These are phyloP conservation scores for Umbelopsis vinacea DNA, from an alignment of 192 early-diverging fungal species.

Conservation along the genomic window DNA sequence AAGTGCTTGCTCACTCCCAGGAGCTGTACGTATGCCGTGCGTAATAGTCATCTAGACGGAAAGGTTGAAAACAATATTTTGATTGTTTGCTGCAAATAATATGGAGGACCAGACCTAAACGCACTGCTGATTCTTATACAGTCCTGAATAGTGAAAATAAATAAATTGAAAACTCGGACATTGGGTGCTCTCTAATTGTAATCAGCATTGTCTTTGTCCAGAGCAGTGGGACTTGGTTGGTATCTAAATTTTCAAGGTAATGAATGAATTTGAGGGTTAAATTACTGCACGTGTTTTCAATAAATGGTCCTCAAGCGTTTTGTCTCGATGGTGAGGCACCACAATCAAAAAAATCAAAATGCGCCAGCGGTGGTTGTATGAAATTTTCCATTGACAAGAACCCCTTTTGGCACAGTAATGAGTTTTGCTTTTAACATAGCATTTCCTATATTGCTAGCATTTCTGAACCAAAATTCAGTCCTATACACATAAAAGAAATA, in stretches of 20 bases:
- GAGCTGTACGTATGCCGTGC: not conserved
- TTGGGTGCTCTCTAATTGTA: not conserved
- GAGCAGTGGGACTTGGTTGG: not conserved
- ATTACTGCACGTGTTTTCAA: constrained; percentile 8
- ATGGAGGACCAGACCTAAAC: not conserved
- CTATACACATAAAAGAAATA: no score
- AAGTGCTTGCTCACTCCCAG: not conserved
- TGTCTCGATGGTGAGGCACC: no score
- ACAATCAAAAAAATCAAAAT: no score
- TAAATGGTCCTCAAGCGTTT: not conserved
- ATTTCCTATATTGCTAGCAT: no score
- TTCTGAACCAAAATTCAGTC: no score
- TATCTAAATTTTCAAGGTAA: constrained; percentile 11
- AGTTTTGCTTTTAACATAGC: no score
- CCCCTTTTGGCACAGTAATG: no score
- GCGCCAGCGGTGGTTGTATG: no score
- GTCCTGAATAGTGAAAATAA: not conserved
- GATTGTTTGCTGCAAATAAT: no score
- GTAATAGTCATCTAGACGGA: constrained; percentile 16
- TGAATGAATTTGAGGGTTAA: constrained; percentile 10
- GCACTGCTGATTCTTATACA: not conserved
- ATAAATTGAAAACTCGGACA: constrained; percentile 23
- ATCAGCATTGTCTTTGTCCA: not conserved
- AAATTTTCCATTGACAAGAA: no score
- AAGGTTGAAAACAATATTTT: not conserved